Base-by-base conservation (phyloP, 2,329 filamentous ascomycete species). In the Hypocrella siamensis region DNA sequence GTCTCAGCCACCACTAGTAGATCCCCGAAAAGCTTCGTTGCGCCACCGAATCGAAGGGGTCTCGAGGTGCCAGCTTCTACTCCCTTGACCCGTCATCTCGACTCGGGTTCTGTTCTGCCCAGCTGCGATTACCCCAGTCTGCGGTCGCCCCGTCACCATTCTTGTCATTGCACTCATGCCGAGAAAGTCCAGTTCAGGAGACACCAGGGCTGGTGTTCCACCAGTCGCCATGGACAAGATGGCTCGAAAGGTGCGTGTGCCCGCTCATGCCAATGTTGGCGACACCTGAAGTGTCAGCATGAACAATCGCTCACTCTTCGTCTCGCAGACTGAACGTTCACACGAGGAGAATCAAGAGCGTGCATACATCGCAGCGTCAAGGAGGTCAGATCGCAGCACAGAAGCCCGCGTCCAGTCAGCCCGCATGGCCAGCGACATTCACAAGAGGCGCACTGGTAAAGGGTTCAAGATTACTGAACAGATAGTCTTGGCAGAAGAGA, bases 401-500 rank as follows among this genome's bases (percentile, higher is more conserved):
- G 85, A 94, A 53, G 85, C 85, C 11, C 75, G 86, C 17, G 70
- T 93, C 14, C 81, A 93, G 50, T 94, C 86, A 3, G 86, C 88
- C 11, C 70, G 75, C 31, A 73, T 82, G 54, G 86, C 86, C 5
- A 93, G 86, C n/a, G 76, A 84, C 46, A 83, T 93, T 24, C 86
- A 93, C 64, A 84, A 85, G 59, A 71, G 77, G 51, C 75, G 85
- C 14, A 93, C 86, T 0, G 88, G 86, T 25, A 80, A 84, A 43
- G 74, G 70, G 3, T 66, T 94, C 37, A 75, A 76, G 42, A 80
- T 94, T 35, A 85, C 79, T 17, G 79, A 86, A 52, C 71, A 90
- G 46, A 85, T 90, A 17, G 85, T 93, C 10, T 63, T 80, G 42
- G 85, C 83, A 39, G 86, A 93, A 51, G 84, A 92, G 51, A 93